Conservation (phyloP, 1,139 yeast species). For the Pichia sp. region DNA sequence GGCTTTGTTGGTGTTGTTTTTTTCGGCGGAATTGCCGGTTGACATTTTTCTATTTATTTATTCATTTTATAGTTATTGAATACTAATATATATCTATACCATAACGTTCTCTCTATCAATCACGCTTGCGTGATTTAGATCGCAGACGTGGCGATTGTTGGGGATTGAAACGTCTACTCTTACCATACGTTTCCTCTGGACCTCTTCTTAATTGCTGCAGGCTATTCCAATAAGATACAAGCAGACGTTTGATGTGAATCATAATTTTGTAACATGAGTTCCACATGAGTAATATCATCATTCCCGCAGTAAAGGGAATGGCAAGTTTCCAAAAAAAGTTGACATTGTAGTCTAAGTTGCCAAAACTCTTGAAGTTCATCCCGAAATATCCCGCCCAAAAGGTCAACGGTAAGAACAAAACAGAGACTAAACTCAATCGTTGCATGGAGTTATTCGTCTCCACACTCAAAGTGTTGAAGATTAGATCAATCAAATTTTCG, state of each 20-base stretch:
- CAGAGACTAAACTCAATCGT: conserved; percentile 48
- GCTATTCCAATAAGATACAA: not conserved
- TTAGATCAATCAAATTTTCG: conserved; percentile 45
- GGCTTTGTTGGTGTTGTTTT: not conserved
- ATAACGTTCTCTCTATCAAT: not conserved
- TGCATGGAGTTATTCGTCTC: conserved; percentile 50
- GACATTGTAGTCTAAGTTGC: conserved; percentile 41
- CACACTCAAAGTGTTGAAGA: conserved; percentile 51
- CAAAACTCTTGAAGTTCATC: conserved; percentile 51
- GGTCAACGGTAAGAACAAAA: conserved; percentile 49
- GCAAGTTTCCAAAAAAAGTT: conserved; percentile 50
- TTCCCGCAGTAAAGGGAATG: conserved; percentile 43
- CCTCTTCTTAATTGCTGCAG: conserved; percentile 1
- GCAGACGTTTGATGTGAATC: conserved; percentile 1
- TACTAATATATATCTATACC: not conserved
- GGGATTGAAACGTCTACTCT: not conserved
- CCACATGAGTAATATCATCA: conserved; percentile 36
- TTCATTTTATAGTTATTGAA: not conserved
- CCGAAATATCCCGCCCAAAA: conserved; percentile 59
- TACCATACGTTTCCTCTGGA: not conserved
- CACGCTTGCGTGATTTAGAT: not conserved
- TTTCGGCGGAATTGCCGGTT: not conserved
- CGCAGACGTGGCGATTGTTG: not conserved
- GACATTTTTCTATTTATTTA: conserved; percentile 2
- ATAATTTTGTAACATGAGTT: conserved; percentile 20